Conservation (phyloP, 2,329 filamentous ascomycete species). For the Aspergillus chevalieri region DNA sequence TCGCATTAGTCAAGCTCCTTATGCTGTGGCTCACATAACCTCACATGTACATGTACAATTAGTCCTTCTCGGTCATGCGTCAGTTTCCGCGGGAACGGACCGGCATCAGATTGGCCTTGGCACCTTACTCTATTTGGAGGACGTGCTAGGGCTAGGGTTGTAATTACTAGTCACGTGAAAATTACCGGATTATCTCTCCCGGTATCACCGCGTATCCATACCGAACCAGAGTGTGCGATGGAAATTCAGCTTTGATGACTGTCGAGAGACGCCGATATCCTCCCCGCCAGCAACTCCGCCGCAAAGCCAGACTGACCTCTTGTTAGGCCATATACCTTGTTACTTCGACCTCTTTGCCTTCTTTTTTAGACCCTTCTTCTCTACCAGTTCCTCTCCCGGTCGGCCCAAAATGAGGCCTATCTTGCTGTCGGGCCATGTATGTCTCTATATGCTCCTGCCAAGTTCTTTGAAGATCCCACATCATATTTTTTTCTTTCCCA, state of each 20-base stretch:
- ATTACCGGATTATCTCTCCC: slow-evolving; percentile 23
- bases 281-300: slow-evolving; percentile 17
- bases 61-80: neutral
- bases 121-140: slow-evolving; percentile 1
- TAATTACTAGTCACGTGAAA: slow-evolving; percentile 18
- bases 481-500: slow-evolving; percentile 3
- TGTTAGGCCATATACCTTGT: slow-evolving; percentile 1
- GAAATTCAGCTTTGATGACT: slow-evolving; percentile 32
- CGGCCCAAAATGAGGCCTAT: slow-evolving; percentile 82
- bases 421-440: slow-evolving; percentile 83
- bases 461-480: slow-evolving; percentile 10
- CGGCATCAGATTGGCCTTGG: neutral
- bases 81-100: neutral
- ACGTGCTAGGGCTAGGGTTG: slow-evolving; percentile 19
- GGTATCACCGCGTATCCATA: slow-evolving; percentile 8
- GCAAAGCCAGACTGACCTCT: slow-evolving; percentile 9
- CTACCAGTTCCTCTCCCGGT: slow-evolving; percentile 16
- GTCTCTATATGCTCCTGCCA: slow-evolving; percentile 24
- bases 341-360: slow-evolving; percentile 7
- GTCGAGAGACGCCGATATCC: slow-evolving; percentile 23
- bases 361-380: slow-evolving; percentile 11
- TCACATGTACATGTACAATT: no score
- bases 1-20: no score
- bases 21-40: no score
- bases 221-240: slow-evolving; percentile 33